Evolutionary conservation across 352 stramenopile genomes (phyloP).

Genomic region (Pythium aquatile): DNA sequence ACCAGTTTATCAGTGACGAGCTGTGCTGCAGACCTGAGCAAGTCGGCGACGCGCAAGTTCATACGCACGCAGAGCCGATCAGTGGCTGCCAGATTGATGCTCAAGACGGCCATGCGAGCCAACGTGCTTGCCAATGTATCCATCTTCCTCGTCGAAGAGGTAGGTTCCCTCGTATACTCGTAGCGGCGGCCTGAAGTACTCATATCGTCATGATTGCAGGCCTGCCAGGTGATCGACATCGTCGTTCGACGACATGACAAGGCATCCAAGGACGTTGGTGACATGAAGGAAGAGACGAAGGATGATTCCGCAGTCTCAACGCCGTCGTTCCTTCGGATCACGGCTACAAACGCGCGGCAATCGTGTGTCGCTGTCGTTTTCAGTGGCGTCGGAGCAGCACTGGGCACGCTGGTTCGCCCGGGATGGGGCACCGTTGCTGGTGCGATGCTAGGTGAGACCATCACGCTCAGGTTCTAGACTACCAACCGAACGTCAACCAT

Average conservation of each 20-base stretch:
- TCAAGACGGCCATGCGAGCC: conserved; percentile 79
- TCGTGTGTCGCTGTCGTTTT: conserved; percentile 65
- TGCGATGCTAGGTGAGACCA: conserved; percentile 70
- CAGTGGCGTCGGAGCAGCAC: conserved; percentile 55
- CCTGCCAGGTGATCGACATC: conserved; percentile 64
- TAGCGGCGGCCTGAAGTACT: background rate
- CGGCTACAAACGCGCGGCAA: conserved; percentile 54
- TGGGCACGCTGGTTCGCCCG: conserved; percentile 69
- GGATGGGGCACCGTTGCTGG: conserved; percentile 75
- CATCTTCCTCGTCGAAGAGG: conserved; percentile 87
- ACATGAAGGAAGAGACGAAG: conserved; percentile 19
- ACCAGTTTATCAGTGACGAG: background rate
- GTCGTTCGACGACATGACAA: conserved; percentile 56
- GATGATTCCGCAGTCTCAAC: background rate
- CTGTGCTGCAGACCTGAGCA: conserved; percentile 51
- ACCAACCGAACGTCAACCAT: background rate
- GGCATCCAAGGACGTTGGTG: conserved; percentile 25
- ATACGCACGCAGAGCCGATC: conserved; percentile 55
- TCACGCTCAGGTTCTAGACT: conserved; percentile 24
- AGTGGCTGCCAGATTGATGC: conserved; percentile 50
- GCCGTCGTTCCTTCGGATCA: conserved; percentile 44
- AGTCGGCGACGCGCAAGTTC: conserved; percentile 77
- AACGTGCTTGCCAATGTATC: conserved; percentile 70
- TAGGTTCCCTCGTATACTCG: conserved; percentile 10
- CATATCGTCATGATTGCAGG: conserved; percentile 30